Percentiles rank a stretch among this genome's conserved stretches.
Conservation (phyloP, 2,329 filamentous ascomycete genomes). For the Grosmannia huntii region DNA sequence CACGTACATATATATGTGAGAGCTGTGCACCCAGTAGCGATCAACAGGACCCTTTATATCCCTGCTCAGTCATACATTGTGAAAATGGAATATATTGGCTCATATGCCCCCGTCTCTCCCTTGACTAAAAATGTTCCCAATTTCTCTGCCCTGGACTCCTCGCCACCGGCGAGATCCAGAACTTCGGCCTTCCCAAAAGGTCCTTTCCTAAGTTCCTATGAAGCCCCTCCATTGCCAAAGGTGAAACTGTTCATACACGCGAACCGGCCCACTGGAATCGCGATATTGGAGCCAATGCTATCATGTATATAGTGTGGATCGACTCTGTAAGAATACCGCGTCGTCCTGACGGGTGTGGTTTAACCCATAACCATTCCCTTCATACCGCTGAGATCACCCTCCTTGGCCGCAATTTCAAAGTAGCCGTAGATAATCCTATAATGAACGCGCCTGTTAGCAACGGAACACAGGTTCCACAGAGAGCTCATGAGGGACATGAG, state of each 20-base stretch:
- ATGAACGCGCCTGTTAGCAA: slow-evolving; percentile 1
- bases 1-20: too few relatives aligned
- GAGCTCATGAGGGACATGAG: background rate
- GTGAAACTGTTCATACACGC: background rate
- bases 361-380: slow-evolving; percentile 62
- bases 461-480: background rate
- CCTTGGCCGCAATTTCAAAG: slow-evolving; percentile 98
- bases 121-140: background rate
- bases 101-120: background rate
- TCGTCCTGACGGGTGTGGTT: slow-evolving; percentile 10
- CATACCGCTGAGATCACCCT: slow-evolving; percentile 83
- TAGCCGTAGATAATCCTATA: slow-evolving; percentile 94
- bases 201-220: background rate
- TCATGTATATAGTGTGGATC: background rate
- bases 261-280: background rate
- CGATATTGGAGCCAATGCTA: too few relatives aligned
- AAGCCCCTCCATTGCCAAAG: background rate
- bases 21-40: too few relatives aligned
- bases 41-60: background rate
- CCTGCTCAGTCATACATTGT: background rate
- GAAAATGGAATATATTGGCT: background rate
- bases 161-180: background rate
- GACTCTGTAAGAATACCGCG: background rate
- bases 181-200: background rate
- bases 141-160: background rate